Percentiles rank a stretch among this genome's conserved stretches.
These are phyloP conservation scores for Sugiyamaella qingdaonensis DNA, from an alignment of 805 yeast genomes.

Conservation along the genomic window DNA sequence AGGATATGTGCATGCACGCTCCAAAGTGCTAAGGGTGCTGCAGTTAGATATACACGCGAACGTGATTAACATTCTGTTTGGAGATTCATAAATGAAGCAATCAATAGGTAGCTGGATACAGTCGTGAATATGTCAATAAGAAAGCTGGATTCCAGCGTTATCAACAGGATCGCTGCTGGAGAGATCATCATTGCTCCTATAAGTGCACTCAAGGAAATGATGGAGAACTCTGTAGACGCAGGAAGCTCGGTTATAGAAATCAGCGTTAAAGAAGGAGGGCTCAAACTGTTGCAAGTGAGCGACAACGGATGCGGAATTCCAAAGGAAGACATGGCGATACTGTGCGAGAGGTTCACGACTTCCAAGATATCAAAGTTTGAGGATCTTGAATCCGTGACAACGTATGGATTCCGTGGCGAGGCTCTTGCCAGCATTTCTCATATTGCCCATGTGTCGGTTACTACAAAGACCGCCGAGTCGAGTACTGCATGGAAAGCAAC, in stretches of 20 bases:
- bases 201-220: constrained; percentile 87
- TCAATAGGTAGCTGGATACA: too few relatives aligned
- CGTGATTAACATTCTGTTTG: not conserved
- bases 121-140: constrained; percentile 13
- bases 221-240: constrained; percentile 93
- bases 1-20: not conserved
- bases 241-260: constrained; percentile 69
- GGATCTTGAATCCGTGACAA: constrained; percentile 64
- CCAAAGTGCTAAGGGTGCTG: not conserved
- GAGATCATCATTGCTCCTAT: constrained; percentile 92
- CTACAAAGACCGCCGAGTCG: constrained; percentile 60
- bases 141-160: constrained; percentile 64
- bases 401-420: constrained; percentile 96
- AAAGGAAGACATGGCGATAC: constrained; percentile 60
- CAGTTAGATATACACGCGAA: not conserved
- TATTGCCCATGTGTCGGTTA: constrained; percentile 73
- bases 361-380: constrained; percentile 73
- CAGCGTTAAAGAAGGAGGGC: constrained; percentile 85
- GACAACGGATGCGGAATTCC: constrained; percentile 86
- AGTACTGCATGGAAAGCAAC: constrained; percentile 66
- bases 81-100: not conserved
- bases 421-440: constrained; percentile 94
- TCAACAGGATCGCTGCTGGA: constrained; percentile 94
- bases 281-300: constrained; percentile 76
- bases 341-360: constrained; percentile 92